phyloP scores from a whole-genome alignment of 257 asterid species.

The Nicotiana sylvestris region DNA sequence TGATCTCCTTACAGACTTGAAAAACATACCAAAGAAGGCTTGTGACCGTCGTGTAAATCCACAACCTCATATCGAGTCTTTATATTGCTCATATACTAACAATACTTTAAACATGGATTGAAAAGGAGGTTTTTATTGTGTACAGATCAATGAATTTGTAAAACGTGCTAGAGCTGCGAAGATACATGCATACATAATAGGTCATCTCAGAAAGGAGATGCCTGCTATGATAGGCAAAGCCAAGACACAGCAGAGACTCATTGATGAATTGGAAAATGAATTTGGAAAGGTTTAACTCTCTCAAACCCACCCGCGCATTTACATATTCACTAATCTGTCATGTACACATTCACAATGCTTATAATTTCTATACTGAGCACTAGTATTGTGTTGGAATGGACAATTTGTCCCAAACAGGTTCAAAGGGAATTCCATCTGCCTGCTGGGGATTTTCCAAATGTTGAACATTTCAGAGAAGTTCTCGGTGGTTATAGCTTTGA shows the following conservation, averaged over 20 bases:
- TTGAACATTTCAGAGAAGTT: conserved; percentile 63
- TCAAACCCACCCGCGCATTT: background rate
- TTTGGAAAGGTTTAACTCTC: conserved; percentile 61
- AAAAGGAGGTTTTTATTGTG: background rate
- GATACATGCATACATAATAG: conserved; percentile 82
- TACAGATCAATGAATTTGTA: conserved; percentile 90
- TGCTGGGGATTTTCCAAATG: conserved; percentile 85
- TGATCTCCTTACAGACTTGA: conserved; percentile 72
- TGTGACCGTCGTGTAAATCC: conserved; percentile 87
- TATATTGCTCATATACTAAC: background rate
- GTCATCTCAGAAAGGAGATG: conserved; percentile 88
- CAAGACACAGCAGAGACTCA: conserved; percentile 81
- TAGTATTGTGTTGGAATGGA: background rate
- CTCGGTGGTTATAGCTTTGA: conserved; percentile 73
- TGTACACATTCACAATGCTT: background rate
- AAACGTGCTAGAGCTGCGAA: conserved; percentile 97
- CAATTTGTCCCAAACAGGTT: conserved; percentile 38
- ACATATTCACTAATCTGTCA: background rate
- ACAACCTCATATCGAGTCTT: background rate
- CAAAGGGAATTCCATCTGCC: conserved; percentile 87
- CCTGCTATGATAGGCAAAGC: conserved; percentile 98
- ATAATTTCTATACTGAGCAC: background rate
- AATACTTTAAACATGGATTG: background rate
- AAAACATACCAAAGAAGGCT: conserved; percentile 87
- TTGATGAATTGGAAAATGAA: conserved; percentile 66